These are phyloP conservation scores for Soucietia sequanensis DNA, from an alignment of 805 yeast species.

Conservation along the genomic window DNA sequence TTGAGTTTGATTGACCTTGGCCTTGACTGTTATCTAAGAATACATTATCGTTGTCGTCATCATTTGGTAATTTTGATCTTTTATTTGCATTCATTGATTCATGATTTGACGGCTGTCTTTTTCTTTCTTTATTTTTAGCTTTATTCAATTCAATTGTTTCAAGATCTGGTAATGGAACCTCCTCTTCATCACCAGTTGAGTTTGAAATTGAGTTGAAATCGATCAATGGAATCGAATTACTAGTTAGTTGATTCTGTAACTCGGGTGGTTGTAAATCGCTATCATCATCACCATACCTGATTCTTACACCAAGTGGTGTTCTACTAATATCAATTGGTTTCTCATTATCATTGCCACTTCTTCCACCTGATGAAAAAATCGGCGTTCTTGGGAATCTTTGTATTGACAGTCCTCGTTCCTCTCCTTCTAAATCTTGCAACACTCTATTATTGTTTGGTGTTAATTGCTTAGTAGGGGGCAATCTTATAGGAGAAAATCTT, in stretches of 20 bases:
- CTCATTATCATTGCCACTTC: constrained; percentile 13
- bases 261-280: constrained; percentile 31
- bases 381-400: constrained; percentile 50
- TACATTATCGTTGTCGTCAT: constrained; percentile 29
- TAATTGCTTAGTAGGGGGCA: constrained; percentile 14
- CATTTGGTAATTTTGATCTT: constrained; percentile 9
- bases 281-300: constrained; percentile 23
- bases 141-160: constrained; percentile 16
- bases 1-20: too few relatives aligned
- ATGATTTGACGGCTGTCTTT: constrained; percentile 2
- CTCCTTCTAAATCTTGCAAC: constrained; percentile 5
- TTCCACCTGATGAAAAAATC: constrained; percentile 32
- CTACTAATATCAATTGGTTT: constrained; percentile 16
- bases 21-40: constrained; percentile 28
- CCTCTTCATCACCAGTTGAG: constrained; percentile 13
- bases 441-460: constrained; percentile 14
- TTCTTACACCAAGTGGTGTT: constrained; percentile 24
- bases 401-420: constrained; percentile 15
- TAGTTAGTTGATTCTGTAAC: constrained; percentile 8
- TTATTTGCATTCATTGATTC: constrained; percentile 5
- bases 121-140: not conserved
- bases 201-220: too few relatives aligned
- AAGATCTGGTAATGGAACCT: constrained; percentile 18
- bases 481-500: constrained; percentile 17
- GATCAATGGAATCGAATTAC: not conserved